These are phyloP conservation scores for Melaleuca quinquenervia DNA, from an alignment of 345 rosid genomes.

Conservation along the genomic window DNA sequence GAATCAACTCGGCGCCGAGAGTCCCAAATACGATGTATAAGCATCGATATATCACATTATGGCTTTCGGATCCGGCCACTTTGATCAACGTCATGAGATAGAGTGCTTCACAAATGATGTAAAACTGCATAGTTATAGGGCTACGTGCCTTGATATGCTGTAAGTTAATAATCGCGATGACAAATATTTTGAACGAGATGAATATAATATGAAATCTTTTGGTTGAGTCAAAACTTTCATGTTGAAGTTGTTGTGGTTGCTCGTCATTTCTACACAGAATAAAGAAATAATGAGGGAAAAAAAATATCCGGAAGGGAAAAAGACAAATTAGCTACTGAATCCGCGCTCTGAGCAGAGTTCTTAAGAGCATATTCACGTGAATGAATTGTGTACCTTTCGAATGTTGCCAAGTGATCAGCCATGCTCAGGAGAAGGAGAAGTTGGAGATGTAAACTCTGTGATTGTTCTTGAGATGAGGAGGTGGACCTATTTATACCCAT, in stretches of 20 bases:
- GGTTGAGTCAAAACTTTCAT: background rate
- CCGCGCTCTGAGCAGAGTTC: no score
- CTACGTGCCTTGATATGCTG: rapidly evolving
- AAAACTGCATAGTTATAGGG: rapidly evolving
- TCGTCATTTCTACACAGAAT: rapidly evolving
- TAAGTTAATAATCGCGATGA: rapidly evolving
- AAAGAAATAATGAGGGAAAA: background rate
- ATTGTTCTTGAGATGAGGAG: no score
- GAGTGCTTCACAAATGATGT: background rate
- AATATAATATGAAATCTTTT: rapidly evolving
- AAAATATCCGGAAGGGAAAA: no score
- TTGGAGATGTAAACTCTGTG: no score
- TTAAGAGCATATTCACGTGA: no score
- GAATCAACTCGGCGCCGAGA: rapidly evolving
- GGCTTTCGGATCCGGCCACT: rapidly evolving
- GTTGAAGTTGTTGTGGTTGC: rapidly evolving
- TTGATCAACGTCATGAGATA: background rate
- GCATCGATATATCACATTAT: rapidly evolving
- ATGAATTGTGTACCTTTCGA: no score
- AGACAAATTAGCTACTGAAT: no score
- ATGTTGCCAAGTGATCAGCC: no score
- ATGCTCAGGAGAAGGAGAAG: no score
- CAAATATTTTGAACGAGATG: rapidly evolving
- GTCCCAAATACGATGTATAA: background rate
- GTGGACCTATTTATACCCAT: no score